Evolutionary conservation across 148 eudicot genomes (phyloP).

Genomic region (Chenopodium suecicum): DNA sequence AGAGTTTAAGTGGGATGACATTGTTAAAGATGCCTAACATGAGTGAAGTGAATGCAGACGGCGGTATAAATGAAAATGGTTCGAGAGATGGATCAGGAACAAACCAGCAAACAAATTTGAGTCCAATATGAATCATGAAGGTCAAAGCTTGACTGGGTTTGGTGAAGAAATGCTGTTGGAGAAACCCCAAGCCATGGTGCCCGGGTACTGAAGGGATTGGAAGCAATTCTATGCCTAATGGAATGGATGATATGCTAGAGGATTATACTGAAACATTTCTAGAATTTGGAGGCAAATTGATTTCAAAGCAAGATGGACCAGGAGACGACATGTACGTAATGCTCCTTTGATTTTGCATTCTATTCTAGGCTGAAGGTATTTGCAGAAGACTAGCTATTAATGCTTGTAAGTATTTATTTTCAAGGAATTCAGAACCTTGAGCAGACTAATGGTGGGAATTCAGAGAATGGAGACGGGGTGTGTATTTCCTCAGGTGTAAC

Average conservation of each 20-base stretch:
- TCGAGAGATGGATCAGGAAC: conserved; percentile 18
- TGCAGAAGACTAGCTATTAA: conserved; percentile 24
- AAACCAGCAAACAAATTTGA: conserved; percentile 13
- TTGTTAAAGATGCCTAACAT: conserved; percentile 75
- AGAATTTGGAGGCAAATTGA: conserved; percentile 20
- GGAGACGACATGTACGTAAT: conserved; percentile 48
- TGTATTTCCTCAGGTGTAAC: too few relatives aligned
- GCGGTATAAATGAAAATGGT: conserved; percentile 27
- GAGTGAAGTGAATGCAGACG: conserved; percentile 27
- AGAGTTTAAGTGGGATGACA: conserved; percentile 72
- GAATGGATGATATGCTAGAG: conserved; percentile 15
- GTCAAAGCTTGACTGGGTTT: conserved; percentile 17
- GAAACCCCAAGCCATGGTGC: conserved; percentile 44
- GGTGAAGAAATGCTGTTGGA: conserved; percentile 34
- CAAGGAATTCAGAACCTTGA: too few relatives aligned
- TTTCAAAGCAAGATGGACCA: conserved; percentile 25
- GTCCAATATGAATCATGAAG: conserved; percentile 5
- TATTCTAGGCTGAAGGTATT: conserved; percentile 8
- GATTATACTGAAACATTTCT: conserved; percentile 28
- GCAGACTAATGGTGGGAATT: too few relatives aligned
- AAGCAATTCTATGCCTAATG: conserved; percentile 20
- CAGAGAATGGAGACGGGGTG: too few relatives aligned
- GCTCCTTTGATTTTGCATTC: conserved; percentile 14
- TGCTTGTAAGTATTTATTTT: conserved; percentile 31
- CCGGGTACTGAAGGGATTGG: conserved; percentile 26